Conservation (phyloP, 352 stramenopile species). For the Aphanomyces invadans region DNA sequence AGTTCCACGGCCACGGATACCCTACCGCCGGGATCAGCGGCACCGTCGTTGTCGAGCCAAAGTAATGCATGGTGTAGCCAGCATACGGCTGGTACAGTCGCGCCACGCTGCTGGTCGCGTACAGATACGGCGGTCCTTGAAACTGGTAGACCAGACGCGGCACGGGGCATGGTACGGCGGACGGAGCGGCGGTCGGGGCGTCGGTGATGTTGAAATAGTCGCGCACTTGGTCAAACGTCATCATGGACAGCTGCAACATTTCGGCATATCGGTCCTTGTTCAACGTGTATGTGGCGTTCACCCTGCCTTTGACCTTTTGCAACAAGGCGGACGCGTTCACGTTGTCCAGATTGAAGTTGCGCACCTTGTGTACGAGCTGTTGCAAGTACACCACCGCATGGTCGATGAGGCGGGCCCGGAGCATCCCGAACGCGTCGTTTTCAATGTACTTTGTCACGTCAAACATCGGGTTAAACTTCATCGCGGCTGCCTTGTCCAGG, state of each 20-base stretch:
- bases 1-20: slow-evolving; percentile 18
- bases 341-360: not conserved
- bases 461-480: not conserved
- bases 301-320: not conserved
- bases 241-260: not conserved
- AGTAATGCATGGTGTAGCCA: slow-evolving; percentile 1
- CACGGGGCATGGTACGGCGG: not conserved
- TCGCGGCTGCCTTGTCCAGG: not conserved
- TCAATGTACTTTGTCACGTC: not conserved
- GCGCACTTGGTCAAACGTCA: slow-evolving; percentile 6
- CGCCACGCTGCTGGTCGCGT: not conserved
- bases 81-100: slow-evolving; percentile 1
- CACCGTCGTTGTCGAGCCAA: not conserved
- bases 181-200: not conserved
- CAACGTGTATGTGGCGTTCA: not conserved
- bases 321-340: not conserved
- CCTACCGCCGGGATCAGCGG: not conserved
- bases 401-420: not conserved
- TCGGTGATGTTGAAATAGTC: slow-evolving; percentile 2
- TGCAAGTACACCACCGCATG: not conserved
- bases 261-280: not conserved
- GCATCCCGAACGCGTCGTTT: not conserved
- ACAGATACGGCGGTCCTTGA: not conserved
- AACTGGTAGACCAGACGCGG: not conserved
- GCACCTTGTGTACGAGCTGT: not conserved